Evolutionary conservation across 2,329 filamentous ascomycete species (phyloP).

Genomic region (Chaetomiaceae sp.): DNA sequence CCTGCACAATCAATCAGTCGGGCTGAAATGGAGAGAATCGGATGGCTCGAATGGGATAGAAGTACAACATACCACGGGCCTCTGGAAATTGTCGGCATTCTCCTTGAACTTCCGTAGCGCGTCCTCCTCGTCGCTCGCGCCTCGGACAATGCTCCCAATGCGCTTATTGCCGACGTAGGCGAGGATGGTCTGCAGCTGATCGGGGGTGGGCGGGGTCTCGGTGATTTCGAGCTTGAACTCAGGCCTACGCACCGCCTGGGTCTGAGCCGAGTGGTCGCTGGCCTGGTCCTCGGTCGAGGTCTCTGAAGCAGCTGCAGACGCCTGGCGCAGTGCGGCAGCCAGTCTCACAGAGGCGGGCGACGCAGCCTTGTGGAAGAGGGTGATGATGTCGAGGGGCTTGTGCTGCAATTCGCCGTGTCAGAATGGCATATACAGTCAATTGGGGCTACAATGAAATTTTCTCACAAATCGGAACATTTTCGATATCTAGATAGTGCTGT

Average conservation of each 20-base stretch:
- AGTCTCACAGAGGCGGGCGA: conserved; percentile 68
- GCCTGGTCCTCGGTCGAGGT: conserved; percentile 72
- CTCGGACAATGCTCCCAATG: conserved; percentile 61
- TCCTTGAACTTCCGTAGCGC: conserved; percentile 75
- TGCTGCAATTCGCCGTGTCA: conserved; percentile 43
- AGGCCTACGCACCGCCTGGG: conserved; percentile 30
- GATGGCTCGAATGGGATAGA: background rate
- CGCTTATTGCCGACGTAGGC: conserved; percentile 56
- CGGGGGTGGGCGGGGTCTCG: conserved; percentile 56
- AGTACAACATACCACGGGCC: conserved; percentile 64
- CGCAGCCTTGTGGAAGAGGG: conserved; percentile 86
- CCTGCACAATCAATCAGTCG: conserved; percentile 29
- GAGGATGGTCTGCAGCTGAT: conserved; percentile 36
- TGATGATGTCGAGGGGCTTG: conserved; percentile 85
- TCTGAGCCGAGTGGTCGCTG: conserved; percentile 47
- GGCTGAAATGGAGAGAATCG: no score
- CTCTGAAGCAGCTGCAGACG: conserved; percentile 63
- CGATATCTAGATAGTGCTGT: background rate
- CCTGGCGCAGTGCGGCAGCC: conserved; percentile 73
- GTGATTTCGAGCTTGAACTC: conserved; percentile 71
- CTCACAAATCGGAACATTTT: conserved; percentile 24
- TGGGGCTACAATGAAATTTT: background rate
- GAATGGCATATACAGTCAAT: background rate
- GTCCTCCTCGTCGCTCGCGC: conserved; percentile 69
- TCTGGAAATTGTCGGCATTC: conserved; percentile 62